These are phyloP conservation scores for Alternaria tenuissima DNA, from an alignment of 2,329 filamentous ascomycete species.

Conservation along the genomic window DNA sequence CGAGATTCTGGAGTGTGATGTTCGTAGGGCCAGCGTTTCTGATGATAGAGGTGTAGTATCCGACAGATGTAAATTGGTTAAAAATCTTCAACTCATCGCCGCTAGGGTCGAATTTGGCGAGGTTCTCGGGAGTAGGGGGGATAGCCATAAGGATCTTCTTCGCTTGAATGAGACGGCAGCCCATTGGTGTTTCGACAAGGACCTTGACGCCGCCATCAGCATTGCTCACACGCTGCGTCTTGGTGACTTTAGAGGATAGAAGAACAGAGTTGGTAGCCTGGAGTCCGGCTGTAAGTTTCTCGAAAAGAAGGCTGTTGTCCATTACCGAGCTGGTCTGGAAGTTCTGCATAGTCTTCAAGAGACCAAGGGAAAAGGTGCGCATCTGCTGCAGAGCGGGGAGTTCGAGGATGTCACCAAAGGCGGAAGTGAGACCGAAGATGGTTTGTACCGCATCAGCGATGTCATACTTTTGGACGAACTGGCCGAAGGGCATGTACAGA, in stretches of 20 bases:
- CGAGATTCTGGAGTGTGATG: slow-evolving; percentile 37
- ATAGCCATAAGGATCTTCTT: slow-evolving; percentile 55
- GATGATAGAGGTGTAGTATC: slow-evolving; percentile 53
- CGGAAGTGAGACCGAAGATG: slow-evolving; percentile 31
- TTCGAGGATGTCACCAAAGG: slow-evolving; percentile 52
- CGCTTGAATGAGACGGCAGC: slow-evolving; percentile 44
- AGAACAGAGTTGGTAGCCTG: slow-evolving; percentile 14
- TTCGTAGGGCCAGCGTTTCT: slow-evolving; percentile 48
- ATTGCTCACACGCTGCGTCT: slow-evolving; percentile 37
- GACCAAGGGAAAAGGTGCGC: slow-evolving; percentile 12
- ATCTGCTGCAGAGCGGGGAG: slow-evolving; percentile 49
- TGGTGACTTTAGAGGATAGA: slow-evolving; percentile 24
- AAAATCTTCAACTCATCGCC: slow-evolving; percentile 49
- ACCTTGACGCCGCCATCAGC: slow-evolving; percentile 11
- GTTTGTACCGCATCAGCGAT: slow-evolving; percentile 54
- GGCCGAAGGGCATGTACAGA: slow-evolving; percentile 58
- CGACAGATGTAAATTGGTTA: slow-evolving; percentile 46
- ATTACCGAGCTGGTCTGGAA: slow-evolving; percentile 22
- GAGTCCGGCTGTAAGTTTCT: slow-evolving; percentile 17
- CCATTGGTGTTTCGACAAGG: slow-evolving; percentile 23
- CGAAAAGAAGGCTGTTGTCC: slow-evolving; percentile 38
- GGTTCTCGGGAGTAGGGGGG: slow-evolving; percentile 49
- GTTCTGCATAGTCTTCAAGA: slow-evolving; percentile 12
- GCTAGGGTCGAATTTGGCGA: slow-evolving; percentile 50
- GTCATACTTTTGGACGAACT: slow-evolving; percentile 60